A percentile compares a stretch with the other conserved stretches of the same genome.
Conservation (phyloP, 169 alveolate species). For the Amoebophrya sp. region DNA sequence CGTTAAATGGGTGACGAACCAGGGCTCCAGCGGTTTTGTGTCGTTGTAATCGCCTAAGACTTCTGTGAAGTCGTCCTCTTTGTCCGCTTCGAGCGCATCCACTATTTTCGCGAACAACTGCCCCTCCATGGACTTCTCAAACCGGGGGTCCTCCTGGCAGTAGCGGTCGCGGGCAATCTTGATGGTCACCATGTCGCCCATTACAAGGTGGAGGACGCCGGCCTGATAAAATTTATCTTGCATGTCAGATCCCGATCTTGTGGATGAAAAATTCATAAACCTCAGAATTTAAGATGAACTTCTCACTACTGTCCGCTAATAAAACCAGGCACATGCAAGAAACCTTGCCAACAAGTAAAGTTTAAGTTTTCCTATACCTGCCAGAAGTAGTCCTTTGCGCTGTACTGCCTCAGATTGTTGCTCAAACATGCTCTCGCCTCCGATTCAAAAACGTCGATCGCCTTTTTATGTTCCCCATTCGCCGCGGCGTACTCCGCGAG, state of each 20-base stretch:
- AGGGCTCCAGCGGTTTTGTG: constrained; percentile 16
- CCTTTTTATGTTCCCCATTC: neutral
- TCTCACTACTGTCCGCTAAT: too few species aligned
- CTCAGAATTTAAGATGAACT: too few species aligned
- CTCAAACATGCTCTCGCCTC: neutral
- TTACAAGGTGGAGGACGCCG: neutral
- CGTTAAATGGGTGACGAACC: neutral
- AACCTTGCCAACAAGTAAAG: too few species aligned
- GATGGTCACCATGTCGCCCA: neutral
- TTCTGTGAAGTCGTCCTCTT: neutral
- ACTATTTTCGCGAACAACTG: neutral
- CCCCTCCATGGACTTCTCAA: neutral
- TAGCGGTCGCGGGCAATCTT: neutral
- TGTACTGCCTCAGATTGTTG: neutral
- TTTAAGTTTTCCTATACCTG: too few species aligned
- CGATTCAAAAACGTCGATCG: neutral
- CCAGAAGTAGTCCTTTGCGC: neutral
- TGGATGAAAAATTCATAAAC: too few species aligned
- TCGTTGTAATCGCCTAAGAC: neutral
- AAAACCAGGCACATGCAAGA: too few species aligned
- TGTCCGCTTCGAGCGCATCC: neutral
- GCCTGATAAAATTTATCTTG: too few species aligned
- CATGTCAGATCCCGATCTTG: too few species aligned
- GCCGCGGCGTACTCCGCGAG: neutral
- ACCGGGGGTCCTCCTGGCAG: neutral